phyloP scores from a whole-genome alignment of 108 stramenopile species.

The Cylindrotheca closterium region DNA sequence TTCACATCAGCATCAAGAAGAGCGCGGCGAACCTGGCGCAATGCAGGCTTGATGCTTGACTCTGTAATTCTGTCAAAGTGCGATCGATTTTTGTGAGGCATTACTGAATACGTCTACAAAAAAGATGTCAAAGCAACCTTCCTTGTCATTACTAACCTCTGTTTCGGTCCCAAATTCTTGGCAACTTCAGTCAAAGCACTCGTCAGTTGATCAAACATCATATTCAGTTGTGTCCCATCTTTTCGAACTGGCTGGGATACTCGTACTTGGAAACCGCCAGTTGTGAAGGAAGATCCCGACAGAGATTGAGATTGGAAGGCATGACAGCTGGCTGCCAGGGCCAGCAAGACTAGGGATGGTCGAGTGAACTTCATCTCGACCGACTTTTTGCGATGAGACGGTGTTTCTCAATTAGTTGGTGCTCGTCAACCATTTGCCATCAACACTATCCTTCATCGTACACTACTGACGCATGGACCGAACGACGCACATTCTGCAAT shows the following conservation, averaged over 20 bases:
- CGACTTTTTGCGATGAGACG: too few relatives aligned
- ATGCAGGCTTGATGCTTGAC: constrained; percentile 68
- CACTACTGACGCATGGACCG: too few relatives aligned
- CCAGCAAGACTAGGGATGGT: background rate
- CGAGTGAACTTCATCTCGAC: background rate
- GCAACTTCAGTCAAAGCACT: constrained; percentile 69
- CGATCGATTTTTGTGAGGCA: background rate
- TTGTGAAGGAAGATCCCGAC: background rate
- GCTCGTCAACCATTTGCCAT: too few relatives aligned
- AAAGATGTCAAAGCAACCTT: background rate
- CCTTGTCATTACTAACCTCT: constrained; percentile 37
- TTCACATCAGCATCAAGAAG: constrained; percentile 91
- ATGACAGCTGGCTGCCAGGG: background rate
- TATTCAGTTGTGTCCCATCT: constrained; percentile 32
- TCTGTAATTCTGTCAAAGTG: constrained; percentile 66
- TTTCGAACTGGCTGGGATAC: background rate
- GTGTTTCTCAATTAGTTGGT: too few relatives aligned
- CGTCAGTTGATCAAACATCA: constrained; percentile 90
- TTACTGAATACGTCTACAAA: background rate
- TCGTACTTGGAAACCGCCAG: background rate
- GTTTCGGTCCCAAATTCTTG: constrained; percentile 65
- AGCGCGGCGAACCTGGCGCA: constrained; percentile 85
- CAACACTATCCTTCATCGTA: too few relatives aligned
- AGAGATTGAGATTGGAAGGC: background rate
- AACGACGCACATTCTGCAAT: too few relatives aligned